Conservation (phyloP, 1,284 basidiomycete genomes). For the Blastosporella zonata region DNA sequence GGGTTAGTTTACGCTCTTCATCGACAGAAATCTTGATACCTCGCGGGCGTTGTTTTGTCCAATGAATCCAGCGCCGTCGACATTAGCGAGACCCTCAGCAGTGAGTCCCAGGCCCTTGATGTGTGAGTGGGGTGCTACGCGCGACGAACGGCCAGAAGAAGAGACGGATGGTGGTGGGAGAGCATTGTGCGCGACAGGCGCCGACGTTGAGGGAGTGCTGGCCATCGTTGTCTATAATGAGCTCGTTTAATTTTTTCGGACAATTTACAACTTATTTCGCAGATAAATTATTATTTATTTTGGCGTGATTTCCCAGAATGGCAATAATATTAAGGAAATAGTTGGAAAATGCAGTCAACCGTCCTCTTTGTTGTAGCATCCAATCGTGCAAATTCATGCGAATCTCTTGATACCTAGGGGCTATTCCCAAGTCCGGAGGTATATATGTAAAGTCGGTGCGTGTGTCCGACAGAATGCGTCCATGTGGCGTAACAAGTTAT, state of each 20-base stretch:
- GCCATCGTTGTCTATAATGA: constrained; percentile 15
- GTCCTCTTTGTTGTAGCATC: too few relatives aligned
- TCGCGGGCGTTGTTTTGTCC: constrained; percentile 91
- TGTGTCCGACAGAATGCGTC: too few relatives aligned
- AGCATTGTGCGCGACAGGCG: constrained; percentile 69
- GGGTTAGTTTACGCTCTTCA: background rate
- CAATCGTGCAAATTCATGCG: too few relatives aligned
- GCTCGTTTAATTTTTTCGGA: background rate
- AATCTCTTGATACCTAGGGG: too few relatives aligned
- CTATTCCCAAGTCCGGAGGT: too few relatives aligned
- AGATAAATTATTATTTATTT: constrained; percentile 2
- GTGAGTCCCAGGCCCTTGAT: constrained; percentile 95
- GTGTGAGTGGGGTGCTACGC: constrained; percentile 90
- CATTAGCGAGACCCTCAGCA: constrained; percentile 77
- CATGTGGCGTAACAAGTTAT: too few relatives aligned
- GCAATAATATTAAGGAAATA: too few relatives aligned
- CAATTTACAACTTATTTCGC: background rate
- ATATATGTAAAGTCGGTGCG: too few relatives aligned
- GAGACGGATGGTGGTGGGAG: constrained; percentile 62
- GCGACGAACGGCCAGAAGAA: constrained; percentile 69
- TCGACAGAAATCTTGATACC: constrained; percentile 39
- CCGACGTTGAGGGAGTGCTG: constrained; percentile 39
- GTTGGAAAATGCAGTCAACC: too few relatives aligned
- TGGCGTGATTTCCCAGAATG: too few relatives aligned
- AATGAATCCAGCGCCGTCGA: constrained; percentile 83